Percentiles rank a stretch among this genome's conserved stretches.
Evolutionary conservation across 495 filamentous ascomycete species (phyloP).

Genomic region (Lineolata rhizophorae): DNA sequence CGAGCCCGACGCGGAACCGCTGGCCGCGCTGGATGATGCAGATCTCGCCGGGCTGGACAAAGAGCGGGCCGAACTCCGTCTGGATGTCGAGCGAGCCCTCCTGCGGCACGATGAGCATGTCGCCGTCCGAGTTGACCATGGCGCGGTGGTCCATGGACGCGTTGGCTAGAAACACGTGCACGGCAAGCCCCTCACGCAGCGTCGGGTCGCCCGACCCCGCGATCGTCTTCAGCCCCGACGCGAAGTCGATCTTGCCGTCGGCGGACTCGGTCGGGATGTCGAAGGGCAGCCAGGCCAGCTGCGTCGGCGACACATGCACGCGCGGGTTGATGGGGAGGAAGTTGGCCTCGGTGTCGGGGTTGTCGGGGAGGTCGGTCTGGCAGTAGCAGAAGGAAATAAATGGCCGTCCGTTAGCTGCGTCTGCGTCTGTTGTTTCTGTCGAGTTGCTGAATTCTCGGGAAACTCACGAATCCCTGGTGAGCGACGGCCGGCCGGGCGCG

Average conservation of each 20-base stretch:
- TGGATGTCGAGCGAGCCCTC: constrained; percentile 27
- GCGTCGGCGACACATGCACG: constrained; percentile 38
- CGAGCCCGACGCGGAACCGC: constrained; percentile 24
- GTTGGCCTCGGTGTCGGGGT: constrained; percentile 20
- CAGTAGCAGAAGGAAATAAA: neutral
- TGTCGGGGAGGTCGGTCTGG: constrained; percentile 26
- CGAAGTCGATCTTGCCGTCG: constrained; percentile 22
- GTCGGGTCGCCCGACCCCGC: constrained; percentile 28
- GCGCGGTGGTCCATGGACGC: constrained; percentile 25
- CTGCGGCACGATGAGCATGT: constrained; percentile 26
- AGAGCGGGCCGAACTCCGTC: constrained; percentile 26
- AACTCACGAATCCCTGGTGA: constrained; percentile 25
- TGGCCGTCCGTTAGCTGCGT: too few relatives aligned
- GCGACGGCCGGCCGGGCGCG: constrained; percentile 26
- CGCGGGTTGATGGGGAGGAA: constrained; percentile 27
- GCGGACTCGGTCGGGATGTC: constrained; percentile 19
- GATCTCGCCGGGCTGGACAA: constrained; percentile 26
- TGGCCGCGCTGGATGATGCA: constrained; percentile 26
- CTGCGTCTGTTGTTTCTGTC: neutral
- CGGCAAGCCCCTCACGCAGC: constrained; percentile 25
- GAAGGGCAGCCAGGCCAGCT: constrained; percentile 27
- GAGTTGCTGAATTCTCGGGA: constrained; percentile 1
- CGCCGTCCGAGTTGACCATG: constrained; percentile 27
- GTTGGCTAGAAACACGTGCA: constrained; percentile 25
- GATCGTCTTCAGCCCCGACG: constrained; percentile 26